phyloP scores from a whole-genome alignment of 2,329 filamentous ascomycete species.

The Cordyceps javanica region DNA sequence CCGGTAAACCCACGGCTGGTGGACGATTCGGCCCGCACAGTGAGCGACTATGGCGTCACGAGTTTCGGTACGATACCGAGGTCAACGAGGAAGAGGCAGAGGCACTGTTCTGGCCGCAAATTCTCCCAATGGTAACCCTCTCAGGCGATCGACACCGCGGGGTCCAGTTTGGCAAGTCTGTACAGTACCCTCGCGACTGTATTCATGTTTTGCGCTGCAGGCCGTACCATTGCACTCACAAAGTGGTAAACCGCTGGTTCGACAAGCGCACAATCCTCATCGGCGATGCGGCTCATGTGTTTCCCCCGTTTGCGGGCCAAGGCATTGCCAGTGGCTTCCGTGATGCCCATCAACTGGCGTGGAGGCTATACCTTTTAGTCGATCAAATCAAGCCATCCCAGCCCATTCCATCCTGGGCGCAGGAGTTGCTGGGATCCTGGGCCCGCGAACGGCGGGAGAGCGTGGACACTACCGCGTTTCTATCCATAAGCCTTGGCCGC shows the following conservation, averaged over 20 bases:
- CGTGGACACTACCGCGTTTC: slow-evolving; percentile 14
- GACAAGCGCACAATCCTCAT: slow-evolving; percentile 34
- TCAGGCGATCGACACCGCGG: slow-evolving; percentile 5
- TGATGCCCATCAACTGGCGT: slow-evolving; percentile 28
- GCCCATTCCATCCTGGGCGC: not conserved
- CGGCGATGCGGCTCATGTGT: slow-evolving; percentile 46
- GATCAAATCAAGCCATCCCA: not conserved
- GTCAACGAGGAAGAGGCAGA: slow-evolving; percentile 12
- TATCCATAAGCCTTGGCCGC: not conserved
- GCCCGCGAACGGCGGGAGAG: slow-evolving; percentile 18
- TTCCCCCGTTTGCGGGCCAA: slow-evolving; percentile 40
- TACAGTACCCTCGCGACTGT: slow-evolving; percentile 38
- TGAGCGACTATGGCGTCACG: slow-evolving; percentile 38
- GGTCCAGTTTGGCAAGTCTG: not conserved
- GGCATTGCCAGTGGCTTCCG: slow-evolving; percentile 30
- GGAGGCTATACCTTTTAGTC: slow-evolving; percentile 22
- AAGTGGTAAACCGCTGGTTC: slow-evolving; percentile 42
- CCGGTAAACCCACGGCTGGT: slow-evolving; percentile 34
- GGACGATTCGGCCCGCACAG: slow-evolving; percentile 36
- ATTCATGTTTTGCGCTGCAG: slow-evolving; percentile 38
- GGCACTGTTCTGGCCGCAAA: slow-evolving; percentile 25
- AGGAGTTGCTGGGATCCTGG: slow-evolving; percentile 13
- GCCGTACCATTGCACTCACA: slow-evolving; percentile 35
- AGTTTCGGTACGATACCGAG: slow-evolving; percentile 23
- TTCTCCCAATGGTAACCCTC: slow-evolving; percentile 16